Evolutionary conservation across 148 eudicot species (phyloP).

Genomic region (Limonium bicolor): DNA sequence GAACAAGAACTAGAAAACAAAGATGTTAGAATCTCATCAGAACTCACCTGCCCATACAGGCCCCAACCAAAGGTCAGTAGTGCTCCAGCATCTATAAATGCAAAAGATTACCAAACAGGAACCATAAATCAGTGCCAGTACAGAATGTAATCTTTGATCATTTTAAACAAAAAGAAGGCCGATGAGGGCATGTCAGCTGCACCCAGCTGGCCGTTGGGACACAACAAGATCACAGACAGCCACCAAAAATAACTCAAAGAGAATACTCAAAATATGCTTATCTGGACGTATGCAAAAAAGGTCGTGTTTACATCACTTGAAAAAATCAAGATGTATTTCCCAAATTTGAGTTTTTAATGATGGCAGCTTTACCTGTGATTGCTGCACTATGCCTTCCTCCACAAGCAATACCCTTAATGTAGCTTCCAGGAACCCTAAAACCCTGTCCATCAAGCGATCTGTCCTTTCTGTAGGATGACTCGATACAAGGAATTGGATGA

Average conservation of each 20-base stretch:
- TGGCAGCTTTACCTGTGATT: conserved; percentile 49
- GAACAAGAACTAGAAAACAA: not conserved
- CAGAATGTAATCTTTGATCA: not conserved
- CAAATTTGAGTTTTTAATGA: no score
- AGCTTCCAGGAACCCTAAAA: conserved; percentile 61
- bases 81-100: conserved; percentile 79
- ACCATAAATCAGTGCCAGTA: not conserved
- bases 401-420: conserved; percentile 78
- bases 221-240: no score
- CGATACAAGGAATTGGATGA: conserved; percentile 82
- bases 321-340: no score
- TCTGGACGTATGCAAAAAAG: no score
- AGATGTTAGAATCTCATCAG: not conserved
- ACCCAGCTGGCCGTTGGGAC: no score
- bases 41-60: conserved; percentile 82
- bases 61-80: conserved; percentile 96
- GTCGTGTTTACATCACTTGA: no score
- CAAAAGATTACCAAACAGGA: not conserved
- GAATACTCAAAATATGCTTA: no score
- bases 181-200: no score
- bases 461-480: conserved; percentile 46
- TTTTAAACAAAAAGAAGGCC: no score
- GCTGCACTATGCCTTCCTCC: conserved; percentile 99
- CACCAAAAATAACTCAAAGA: no score
- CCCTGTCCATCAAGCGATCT: conserved; percentile 47